Conservation (phyloP, 148 eudicot genomes). For the Chenopodium berlandieri region DNA sequence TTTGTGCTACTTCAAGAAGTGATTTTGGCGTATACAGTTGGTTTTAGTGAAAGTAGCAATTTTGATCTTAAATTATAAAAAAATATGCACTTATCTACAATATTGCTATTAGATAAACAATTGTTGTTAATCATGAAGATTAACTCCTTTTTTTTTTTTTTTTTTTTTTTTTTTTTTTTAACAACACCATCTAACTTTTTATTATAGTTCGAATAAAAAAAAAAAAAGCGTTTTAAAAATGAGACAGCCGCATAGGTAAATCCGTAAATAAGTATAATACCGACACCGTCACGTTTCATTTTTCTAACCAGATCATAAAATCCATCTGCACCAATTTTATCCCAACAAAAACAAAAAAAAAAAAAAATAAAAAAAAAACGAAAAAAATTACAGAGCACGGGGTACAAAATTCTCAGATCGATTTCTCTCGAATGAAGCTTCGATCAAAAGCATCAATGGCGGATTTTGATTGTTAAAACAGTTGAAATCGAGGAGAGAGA, state of each 20-base stretch:
- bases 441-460: constrained; percentile 16
- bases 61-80: no score
- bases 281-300: constrained; percentile 10
- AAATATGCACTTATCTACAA: no score
- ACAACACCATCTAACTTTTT: no score
- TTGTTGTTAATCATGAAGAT: no score
- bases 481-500: not conserved
- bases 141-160: no score
- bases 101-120: no score
- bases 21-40: no score
- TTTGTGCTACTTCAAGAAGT: no score
- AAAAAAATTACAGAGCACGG: no score
- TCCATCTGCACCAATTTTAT: not conserved
- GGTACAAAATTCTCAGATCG: constrained; percentile 5
- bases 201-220: no score
- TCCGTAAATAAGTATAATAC: not conserved
- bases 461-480: constrained; percentile 7
- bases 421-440: constrained; percentile 1
- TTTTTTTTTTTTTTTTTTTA: no score
- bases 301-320: constrained; percentile 10
- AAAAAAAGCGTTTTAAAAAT: not conserved
- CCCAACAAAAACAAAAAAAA: not conserved
- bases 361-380: not conserved
- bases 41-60: no score
- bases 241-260: not conserved